phyloP scores from a whole-genome alignment of 768 basidiomycete species.

The Leccinum longicurvipes region DNA sequence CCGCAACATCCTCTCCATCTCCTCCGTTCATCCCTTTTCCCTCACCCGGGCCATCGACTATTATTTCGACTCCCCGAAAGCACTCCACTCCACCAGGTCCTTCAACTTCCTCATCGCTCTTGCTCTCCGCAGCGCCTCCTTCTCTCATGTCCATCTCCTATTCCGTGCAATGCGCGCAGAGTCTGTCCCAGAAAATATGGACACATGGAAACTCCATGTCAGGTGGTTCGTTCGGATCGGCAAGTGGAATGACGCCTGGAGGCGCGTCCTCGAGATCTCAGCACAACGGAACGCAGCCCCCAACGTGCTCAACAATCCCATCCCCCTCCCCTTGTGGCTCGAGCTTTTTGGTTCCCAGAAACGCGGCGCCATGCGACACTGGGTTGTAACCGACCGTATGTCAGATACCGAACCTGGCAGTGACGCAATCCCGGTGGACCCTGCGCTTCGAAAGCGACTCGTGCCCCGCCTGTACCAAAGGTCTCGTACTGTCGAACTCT shows the following conservation, averaged over 20 bases:
- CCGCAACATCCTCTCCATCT: conserved; percentile 24
- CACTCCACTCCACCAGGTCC: conserved; percentile 37
- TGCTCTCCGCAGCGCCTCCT: conserved; percentile 50
- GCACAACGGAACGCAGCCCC: conserved; percentile 6
- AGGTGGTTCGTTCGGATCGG: conserved; percentile 57
- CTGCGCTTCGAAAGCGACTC: conserved; percentile 10
- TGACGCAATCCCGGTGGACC: neutral
- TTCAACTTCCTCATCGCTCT: conserved; percentile 45
- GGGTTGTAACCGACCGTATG: conserved; percentile 7
- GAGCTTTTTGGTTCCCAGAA: conserved; percentile 54
- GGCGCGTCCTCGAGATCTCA: conserved; percentile 30
- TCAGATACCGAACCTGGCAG: too few relatives aligned
- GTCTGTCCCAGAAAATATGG: conserved; percentile 41
- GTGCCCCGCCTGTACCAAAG: conserved; percentile 13
- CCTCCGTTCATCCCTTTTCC: conserved; percentile 16
- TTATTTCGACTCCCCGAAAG: conserved; percentile 25
- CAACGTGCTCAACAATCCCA: conserved; percentile 4
- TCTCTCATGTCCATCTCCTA: conserved; percentile 44
- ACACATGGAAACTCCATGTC: conserved; percentile 55
- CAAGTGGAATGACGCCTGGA: conserved; percentile 59
- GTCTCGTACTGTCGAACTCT: conserved; percentile 9
- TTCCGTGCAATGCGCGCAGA: conserved; percentile 46
- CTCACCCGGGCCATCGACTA: conserved; percentile 20
- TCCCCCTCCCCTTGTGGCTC: conserved; percentile 54
- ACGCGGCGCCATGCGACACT: conserved; percentile 31